Percentiles rank a stretch among this genome's conserved stretches.
Conservation (phyloP, 176 grass and related monocot species). For the Ananas comosus region DNA sequence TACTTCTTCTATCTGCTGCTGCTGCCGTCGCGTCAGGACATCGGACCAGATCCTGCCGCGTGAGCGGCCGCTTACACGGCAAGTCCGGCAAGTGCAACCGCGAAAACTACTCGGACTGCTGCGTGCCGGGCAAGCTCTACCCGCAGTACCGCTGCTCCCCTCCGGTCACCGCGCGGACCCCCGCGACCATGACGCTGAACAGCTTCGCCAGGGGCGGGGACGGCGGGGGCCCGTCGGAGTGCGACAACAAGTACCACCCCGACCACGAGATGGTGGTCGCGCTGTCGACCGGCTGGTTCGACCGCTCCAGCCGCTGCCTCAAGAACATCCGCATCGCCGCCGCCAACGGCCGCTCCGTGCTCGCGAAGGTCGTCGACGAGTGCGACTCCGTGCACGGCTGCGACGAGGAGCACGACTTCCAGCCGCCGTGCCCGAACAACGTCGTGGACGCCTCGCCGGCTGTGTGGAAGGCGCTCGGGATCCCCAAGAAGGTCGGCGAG, state of each 20-base stretch:
- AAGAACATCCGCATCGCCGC: conserved; percentile 24
- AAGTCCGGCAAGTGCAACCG: conserved; percentile 18
- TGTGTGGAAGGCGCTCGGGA: conserved; percentile 28
- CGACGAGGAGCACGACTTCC: conserved; percentile 22
- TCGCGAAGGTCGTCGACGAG: conserved; percentile 38
- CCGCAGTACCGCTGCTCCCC: conserved; percentile 27
- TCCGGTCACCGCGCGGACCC: conserved; percentile 8
- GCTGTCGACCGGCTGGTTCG: conserved; percentile 37
- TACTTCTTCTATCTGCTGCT: too few relatives aligned
- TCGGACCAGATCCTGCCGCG: too few relatives aligned
- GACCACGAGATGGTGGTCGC: conserved; percentile 16
- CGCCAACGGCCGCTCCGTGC: conserved; percentile 11
- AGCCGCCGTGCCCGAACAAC: conserved; percentile 22
- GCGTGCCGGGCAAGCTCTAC: conserved; percentile 14
- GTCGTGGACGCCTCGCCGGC: conserved; percentile 14
- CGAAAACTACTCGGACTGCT: conserved; percentile 9
- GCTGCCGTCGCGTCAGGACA: too few relatives aligned
- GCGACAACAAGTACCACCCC: conserved; percentile 2
- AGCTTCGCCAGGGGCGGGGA: conserved; percentile 15
- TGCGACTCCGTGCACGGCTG: conserved; percentile 40
- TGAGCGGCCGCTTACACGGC: neutral
- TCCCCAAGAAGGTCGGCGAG: neutral
- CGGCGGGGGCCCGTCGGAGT: conserved; percentile 21
- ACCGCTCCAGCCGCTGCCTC: conserved; percentile 6
- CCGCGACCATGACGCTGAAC: conserved; percentile 19